Conservation (phyloP, 73 alveolate species). For the Paramecium tetraurelia region DNA sequence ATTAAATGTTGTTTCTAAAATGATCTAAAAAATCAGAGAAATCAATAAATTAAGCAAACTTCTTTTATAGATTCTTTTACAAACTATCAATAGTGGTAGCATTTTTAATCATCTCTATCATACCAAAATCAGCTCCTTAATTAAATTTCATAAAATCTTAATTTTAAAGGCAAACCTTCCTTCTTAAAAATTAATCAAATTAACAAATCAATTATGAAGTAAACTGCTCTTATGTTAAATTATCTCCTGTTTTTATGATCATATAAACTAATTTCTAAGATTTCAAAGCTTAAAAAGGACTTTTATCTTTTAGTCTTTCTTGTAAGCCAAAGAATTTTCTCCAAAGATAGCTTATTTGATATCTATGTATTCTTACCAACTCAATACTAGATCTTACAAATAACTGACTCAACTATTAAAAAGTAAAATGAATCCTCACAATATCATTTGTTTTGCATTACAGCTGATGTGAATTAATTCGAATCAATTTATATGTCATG, state of each 20-base stretch:
- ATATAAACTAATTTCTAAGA: constrained; percentile 49
- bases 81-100: constrained; percentile 87
- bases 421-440: too few relatives aligned
- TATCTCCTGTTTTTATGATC: constrained; percentile 68
- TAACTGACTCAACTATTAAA: constrained; percentile 9
- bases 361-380: neutral
- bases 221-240: constrained; percentile 71
- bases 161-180: constrained; percentile 69
- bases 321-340: constrained; percentile 16
- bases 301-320: neutral
- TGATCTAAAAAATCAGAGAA: constrained; percentile 70
- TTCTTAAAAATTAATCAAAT: constrained; percentile 74
- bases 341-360: constrained; percentile 41
- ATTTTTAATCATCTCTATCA: constrained; percentile 80
- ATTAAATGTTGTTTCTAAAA: constrained; percentile 63
- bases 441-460: too few relatives aligned
- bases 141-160: constrained; percentile 83
- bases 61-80: constrained; percentile 67
- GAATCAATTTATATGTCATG: neutral
- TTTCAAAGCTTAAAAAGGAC: constrained; percentile 39
- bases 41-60: constrained; percentile 55
- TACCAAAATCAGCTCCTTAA: constrained; percentile 86
- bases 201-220: constrained; percentile 74
- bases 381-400: neutral
- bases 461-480: neutral